A percentile compares a stretch with the other conserved stretches of the same genome.
Evolutionary conservation across 345 rosid genomes (phyloP).

Genomic region (Aquilaria sinensis): DNA sequence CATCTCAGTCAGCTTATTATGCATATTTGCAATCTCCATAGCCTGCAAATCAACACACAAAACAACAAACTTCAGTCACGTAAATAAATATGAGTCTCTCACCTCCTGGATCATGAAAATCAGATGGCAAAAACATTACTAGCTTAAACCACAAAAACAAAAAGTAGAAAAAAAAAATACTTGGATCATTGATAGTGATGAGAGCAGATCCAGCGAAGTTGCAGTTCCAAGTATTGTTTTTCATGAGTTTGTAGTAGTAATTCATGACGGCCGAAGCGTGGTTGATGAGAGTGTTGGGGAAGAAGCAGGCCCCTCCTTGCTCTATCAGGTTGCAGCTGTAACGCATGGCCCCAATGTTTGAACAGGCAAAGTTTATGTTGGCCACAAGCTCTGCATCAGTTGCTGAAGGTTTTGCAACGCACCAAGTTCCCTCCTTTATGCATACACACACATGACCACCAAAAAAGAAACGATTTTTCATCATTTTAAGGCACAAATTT

Average conservation of each 20-base stretch:
- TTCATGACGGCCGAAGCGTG: constrained; percentile 13
- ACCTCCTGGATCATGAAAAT: neutral
- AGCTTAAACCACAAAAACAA: too few species aligned
- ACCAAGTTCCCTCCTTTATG: constrained; percentile 4
- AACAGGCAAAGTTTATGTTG: neutral
- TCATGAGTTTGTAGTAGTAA: neutral
- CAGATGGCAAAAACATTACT: too few species aligned
- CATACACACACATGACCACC: neutral
- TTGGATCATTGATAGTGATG: constrained; percentile 3
- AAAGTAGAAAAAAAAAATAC: neutral
- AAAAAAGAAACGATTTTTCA: neutral
- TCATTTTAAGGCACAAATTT: neutral
- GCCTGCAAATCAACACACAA: constrained; percentile 10
- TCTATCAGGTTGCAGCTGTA: neutral
- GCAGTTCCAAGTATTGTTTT: neutral
- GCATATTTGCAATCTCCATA: constrained; percentile 9
- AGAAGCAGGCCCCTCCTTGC: neutral
- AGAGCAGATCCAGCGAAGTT: constrained; percentile 1
- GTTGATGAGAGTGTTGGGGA: constrained; percentile 7
- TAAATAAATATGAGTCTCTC: neutral
- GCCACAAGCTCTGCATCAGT: neutral
- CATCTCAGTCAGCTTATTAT: neutral
- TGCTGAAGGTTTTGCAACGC: constrained; percentile 12
- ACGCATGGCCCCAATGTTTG: neutral
- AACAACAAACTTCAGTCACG: neutral